Conservation (phyloP, 2,329 filamentous ascomycete species). For the Mycocentrospora acerina region DNA sequence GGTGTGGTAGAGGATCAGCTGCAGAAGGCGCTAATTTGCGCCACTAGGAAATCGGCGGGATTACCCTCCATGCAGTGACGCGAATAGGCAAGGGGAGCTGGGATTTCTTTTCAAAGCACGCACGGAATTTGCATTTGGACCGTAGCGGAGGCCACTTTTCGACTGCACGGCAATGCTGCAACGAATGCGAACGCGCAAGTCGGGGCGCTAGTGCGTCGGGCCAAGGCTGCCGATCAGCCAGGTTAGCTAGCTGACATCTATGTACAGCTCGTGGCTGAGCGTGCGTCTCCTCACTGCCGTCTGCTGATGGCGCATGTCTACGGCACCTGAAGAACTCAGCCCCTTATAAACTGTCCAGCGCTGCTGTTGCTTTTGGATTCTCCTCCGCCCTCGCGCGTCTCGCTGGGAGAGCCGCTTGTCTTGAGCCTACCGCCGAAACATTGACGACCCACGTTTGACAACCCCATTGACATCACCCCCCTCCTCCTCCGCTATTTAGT, state of each 20-base stretch:
- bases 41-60: no score
- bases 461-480: slow-evolving; percentile 3
- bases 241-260: no score
- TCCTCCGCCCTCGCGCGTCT: slow-evolving; percentile 23
- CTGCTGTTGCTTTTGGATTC: slow-evolving; percentile 9
- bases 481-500: slow-evolving; percentile 5
- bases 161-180: no score
- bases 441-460: slow-evolving; percentile 7
- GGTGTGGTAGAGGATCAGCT: neutral
- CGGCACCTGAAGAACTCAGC: slow-evolving; percentile 10
- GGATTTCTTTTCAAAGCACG: no score
- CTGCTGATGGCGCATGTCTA: slow-evolving; percentile 11
- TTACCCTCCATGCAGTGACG: no score
- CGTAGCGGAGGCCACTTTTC: no score
- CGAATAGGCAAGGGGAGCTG: no score
- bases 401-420: slow-evolving; percentile 33
- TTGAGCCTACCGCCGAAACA: slow-evolving; percentile 16
- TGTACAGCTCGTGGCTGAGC: no score
- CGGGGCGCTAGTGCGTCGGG: no score
- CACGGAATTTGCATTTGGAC: no score
- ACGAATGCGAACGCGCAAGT: no score
- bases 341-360: slow-evolving; percentile 10
- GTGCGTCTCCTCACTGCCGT: slow-evolving; percentile 6
- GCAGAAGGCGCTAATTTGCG: neutral
- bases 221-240: no score